phyloP scores from a whole-genome alignment of 2,329 filamentous ascomycete genomes.

The Alternaria angustiovoidea region DNA sequence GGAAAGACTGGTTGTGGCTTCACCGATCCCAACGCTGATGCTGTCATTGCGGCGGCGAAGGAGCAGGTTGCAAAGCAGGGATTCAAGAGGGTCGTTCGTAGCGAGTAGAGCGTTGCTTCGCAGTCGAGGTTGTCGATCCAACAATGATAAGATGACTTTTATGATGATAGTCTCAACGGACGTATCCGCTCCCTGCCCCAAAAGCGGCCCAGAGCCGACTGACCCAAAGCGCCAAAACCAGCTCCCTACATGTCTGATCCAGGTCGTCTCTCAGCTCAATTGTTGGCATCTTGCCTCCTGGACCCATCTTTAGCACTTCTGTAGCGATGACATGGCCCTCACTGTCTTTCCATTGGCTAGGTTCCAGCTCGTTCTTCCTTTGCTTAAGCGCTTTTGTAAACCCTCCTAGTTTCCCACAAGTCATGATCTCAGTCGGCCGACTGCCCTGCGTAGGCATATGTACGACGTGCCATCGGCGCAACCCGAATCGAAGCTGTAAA shows the following conservation, averaged over 20 bases:
- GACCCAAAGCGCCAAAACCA: conserved; percentile 35
- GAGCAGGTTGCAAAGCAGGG: conserved; percentile 40
- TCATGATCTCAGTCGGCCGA: conserved; percentile 25
- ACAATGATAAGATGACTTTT: background rate
- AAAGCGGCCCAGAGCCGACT: conserved; percentile 36
- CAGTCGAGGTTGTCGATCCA: background rate
- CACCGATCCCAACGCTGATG: conserved; percentile 36
- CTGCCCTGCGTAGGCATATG: conserved; percentile 25
- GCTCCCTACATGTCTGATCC: conserved; percentile 35
- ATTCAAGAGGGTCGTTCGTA: conserved; percentile 36
- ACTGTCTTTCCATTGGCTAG: conserved; percentile 32
- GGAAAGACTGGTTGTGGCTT: conserved; percentile 45
- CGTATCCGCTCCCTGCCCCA: conserved; percentile 22
- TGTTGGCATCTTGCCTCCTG: conserved; percentile 30
- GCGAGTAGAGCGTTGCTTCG: conserved; percentile 8
- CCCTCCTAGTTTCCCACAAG: conserved; percentile 30
- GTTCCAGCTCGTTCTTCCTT: conserved; percentile 27
- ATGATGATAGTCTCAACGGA: background rate
- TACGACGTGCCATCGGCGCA: conserved; percentile 29
- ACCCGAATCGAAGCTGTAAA: conserved; percentile 27
- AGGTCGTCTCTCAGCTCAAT: conserved; percentile 30
- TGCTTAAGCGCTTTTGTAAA: conserved; percentile 21
- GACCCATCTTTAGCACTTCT: conserved; percentile 24
- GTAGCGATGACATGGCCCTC: conserved; percentile 32
- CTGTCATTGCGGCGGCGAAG: conserved; percentile 41